A percentile compares a stretch with the other conserved stretches of the same genome.
These are phyloP conservation scores for Leishmania tarentolae DNA, from an alignment of 208 protist species.

Conservation along the genomic window DNA sequence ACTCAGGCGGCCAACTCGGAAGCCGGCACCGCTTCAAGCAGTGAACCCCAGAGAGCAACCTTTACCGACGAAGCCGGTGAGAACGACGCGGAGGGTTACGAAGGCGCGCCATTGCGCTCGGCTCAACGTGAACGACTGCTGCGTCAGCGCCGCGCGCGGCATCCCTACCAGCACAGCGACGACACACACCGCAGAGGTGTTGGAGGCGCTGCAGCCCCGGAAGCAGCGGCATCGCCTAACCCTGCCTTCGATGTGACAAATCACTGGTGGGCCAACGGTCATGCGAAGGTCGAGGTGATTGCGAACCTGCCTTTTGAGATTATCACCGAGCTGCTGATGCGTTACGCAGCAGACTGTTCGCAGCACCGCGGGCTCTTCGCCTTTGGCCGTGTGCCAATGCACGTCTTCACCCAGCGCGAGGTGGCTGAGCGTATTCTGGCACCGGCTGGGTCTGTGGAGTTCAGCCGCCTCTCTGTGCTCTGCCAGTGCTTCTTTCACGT, in stretches of 20 bases:
- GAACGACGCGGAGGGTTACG: conserved; percentile 21
- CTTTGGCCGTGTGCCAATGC: conserved; percentile 84
- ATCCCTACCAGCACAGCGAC: conserved; percentile 31
- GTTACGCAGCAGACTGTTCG: conserved; percentile 83
- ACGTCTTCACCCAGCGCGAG: conserved; percentile 90
- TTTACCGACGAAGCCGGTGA: conserved; percentile 6
- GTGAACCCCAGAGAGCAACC: neutral
- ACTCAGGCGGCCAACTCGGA: neutral
- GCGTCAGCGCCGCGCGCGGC: conserved; percentile 36
- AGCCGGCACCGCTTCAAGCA: neutral
- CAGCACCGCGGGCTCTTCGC: conserved; percentile 64
- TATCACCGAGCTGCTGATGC: conserved; percentile 83
- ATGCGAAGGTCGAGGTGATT: conserved; percentile 86
- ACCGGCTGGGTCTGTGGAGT: conserved; percentile 70
- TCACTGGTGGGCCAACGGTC: conserved; percentile 81
- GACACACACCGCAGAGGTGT: neutral
- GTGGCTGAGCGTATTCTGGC: conserved; percentile 85
- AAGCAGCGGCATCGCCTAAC: conserved; percentile 30
- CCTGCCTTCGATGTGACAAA: conserved; percentile 54
- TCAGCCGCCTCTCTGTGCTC: conserved; percentile 81
- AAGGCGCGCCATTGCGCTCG: conserved; percentile 67
- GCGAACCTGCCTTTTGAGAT: conserved; percentile 88
- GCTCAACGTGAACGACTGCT: conserved; percentile 56
- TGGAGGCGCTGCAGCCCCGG: neutral
- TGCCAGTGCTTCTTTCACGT: conserved; percentile 86